Base-by-base conservation (phyloP, 1,139 yeast species). In the Yamadazyma membranifaciens region DNA sequence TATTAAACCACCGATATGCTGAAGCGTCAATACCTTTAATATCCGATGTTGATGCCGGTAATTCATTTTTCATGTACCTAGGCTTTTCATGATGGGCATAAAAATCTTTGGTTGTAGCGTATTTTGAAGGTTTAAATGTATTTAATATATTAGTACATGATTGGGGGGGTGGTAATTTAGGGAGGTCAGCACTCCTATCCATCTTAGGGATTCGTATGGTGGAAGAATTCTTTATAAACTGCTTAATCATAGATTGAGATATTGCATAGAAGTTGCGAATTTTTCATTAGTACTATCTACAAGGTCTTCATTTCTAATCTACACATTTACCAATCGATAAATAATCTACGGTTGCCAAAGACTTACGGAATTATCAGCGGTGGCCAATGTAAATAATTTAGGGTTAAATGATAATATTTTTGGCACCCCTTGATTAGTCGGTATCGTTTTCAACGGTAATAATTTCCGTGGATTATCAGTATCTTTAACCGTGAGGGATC, bases 321-420 rank as follows among this genome's bases (percentile, higher is more conserved):
- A 20, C 24, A 20, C 5, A 20, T 20, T 7, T 20, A 20, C 24
- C 5, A 20, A 20, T 20, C 24, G 5, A 20, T 20, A 20, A 11
- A 34, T 7, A 9, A 14, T 20, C 26, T 34, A 22, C 7, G 74
- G 69, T 42, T 64, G 67, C 78, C 78, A 72, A 34, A 72, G 50
- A 9, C 65, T 47, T 3, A 72, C 76, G 2, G 61, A 50, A 33
- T 75, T 76, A 62, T 89, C 96, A 10, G 95, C 96, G 1, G 95
- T 79, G 1, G 94, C 94, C 54, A 91, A 67, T 53, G 83, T 78
- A 58, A 85, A 76, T 41, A 81, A 69, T 55, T 81, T 81, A 1
- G 98, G 98, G 57, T 88, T 87, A 60, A 87, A 87, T 15, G 80
- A 73, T 13, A 87, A 60, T 37, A 87, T 72, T 55, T 83, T 73